Base-by-base conservation (phyloP, 106 monocot genomes). In the Dioscorea dumetorum region DNA sequence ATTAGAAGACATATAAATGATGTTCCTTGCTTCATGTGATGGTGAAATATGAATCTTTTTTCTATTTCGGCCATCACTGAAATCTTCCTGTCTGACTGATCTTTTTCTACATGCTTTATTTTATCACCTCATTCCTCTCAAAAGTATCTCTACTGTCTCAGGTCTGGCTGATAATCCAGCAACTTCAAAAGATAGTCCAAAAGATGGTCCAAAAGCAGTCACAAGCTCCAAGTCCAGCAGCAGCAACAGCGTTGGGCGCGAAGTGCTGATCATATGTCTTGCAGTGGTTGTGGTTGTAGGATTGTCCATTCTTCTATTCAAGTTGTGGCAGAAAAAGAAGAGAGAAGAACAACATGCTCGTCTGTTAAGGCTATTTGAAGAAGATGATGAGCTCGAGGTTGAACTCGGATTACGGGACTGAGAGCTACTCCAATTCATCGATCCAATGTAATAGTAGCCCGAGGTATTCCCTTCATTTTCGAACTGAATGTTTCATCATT, bases 321-420 rank as follows among this genome's bases (percentile, higher is more conserved):
- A 78, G 69, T 31, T 74, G 15, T 83, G 78, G 78, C 78, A 78
- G 50, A 83, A 68, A 75, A 83, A 78, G 67, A 83, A 78, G 62
- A 78, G 82, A 24, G 71, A 78, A 71, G 82, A 74, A 61, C 82
- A 83, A 61, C 70, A 83, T 71, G 82, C 82, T 33, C 82, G 78
- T 48, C 74, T 83, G 2, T 48, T 78, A 48, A 83, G 71, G 67
- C 63, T 83, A 15, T 83, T 83, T 63, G 82, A 83, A 71, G 82
- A 83, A 68, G 82, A 83, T 50, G 82, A 78, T 75, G 82, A 83
- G 61, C 74, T 83, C 53, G 82, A 83, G 71, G 62, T 83, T 56
- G 82, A 83, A 71, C 78, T 83, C 34, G 82, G 82, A 15, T 78
- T 83, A 62, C 74, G 67, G 14, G 78, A 83, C 63, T 83, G 60